These are phyloP conservation scores for Xylaria sp. DNA, from an alignment of 2,329 filamentous ascomycete species.

Conservation along the genomic window DNA sequence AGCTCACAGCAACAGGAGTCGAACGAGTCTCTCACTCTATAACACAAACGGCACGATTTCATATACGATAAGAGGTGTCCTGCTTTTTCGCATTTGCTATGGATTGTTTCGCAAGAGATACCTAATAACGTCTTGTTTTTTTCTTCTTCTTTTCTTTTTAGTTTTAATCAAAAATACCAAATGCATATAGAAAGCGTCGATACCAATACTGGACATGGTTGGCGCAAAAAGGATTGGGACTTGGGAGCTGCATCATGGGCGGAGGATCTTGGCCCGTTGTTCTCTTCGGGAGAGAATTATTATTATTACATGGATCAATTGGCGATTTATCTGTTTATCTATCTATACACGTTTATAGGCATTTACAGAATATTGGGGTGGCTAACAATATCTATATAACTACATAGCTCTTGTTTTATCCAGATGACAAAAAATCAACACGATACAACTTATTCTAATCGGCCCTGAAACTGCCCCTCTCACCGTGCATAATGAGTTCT, in stretches of 20 bases:
- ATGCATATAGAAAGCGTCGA: conserved; percentile 37
- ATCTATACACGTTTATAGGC: conserved; percentile 18
- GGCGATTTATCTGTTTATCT: conserved; percentile 13
- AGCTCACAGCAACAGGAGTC: conserved; percentile 1
- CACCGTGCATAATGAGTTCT: background rate
- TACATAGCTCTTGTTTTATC: conserved; percentile 17
- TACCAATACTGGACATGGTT: conserved; percentile 23
- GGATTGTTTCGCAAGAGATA: conserved; percentile 26
- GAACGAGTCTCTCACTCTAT: conserved; percentile 4
- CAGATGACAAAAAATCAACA: conserved; percentile 6
- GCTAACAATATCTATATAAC: conserved; percentile 10
- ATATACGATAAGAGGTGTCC: background rate
- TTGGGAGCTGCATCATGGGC: conserved; percentile 20
- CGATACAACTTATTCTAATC: conserved; percentile 7
- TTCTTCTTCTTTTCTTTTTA: background rate
- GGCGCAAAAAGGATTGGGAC: conserved; percentile 28
- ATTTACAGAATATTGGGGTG: conserved; percentile 26
- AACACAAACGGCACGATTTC: conserved; percentile 7
- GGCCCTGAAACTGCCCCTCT: background rate
- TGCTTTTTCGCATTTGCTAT: conserved; percentile 10
- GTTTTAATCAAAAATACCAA: conserved; percentile 21
- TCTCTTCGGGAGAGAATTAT: conserved; percentile 6
- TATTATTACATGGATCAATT: conserved; percentile 11
- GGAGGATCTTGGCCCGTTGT: conserved; percentile 25
- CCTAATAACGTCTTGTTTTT: conserved; percentile 22